Evolutionary conservation across 2,329 filamentous ascomycete genomes (phyloP), one percentile per base, ranked within the genome.

Genomic region (Penicillium paneum): DNA sequence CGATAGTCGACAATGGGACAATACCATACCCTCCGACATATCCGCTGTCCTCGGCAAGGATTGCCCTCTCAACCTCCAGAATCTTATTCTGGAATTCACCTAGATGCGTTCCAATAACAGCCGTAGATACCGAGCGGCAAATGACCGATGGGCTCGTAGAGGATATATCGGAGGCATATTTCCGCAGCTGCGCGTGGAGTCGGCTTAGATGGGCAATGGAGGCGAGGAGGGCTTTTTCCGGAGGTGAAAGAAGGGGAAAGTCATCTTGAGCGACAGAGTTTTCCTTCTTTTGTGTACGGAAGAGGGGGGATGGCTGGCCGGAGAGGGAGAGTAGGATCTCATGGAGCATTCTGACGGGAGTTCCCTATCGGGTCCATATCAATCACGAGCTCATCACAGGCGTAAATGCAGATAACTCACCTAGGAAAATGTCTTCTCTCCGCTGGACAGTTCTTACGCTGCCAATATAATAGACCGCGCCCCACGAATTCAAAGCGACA

Each of bases 311-410:
- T 61, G 90, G 88, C 76, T 97, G 90, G 64, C 94, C 93, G 67
- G 92, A 95, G 75, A 97, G 86, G 73, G 92, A 93, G 75, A 99
- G 87, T 75, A 97, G 86, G 78, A 99, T 91, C 81, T 99, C 94
- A 83, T 97, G 94, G 74, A 99, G 89, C 94, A 99, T 99, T 64
- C 67, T 75, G 70, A 55, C 51, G 59, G 56, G 26, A 50, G 36
- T 43, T 54, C 46, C 38, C 52, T 54, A 44, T 54, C 11, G 32
- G 19, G 24, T 8, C 31, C 31, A 34, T 38, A 11, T 50, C 19
- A 54, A 24, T 21, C 13, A 44, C 19, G 6, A 39, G 34, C 34
- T 21, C 8, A 10, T 32, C 39, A 29, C 6, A 15, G 13, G 58
- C 44, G 40, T 63, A 56, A 44, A 64, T 67, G 50, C 26, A 19